These are phyloP conservation scores for Biscutella auriculata DNA, from an alignment of 441 rosid genomes.

Conservation along the genomic window DNA sequence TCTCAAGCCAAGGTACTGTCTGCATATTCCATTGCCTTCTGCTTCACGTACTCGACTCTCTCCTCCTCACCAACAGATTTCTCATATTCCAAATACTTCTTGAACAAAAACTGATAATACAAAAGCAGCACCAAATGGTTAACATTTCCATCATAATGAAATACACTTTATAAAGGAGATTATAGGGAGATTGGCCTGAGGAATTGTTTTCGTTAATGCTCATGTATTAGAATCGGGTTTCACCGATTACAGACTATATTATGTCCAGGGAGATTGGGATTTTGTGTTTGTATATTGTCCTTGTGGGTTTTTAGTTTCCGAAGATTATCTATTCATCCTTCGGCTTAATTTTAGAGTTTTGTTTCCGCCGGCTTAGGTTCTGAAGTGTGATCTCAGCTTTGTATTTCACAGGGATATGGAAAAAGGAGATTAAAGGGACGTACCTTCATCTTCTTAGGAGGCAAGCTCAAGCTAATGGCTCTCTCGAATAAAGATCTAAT, in stretches of 20 bases:
- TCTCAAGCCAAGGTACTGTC: conserved; percentile 32
- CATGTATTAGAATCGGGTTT: no score
- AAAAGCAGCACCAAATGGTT: conserved; percentile 2
- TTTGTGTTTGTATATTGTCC: no score
- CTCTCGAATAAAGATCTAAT: conserved; percentile 73
- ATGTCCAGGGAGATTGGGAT: no score
- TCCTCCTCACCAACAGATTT: conserved; percentile 52
- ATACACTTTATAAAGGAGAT: neutral
- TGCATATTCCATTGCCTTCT: conserved; percentile 75
- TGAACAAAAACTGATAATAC: conserved; percentile 68
- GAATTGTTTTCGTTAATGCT: no score
- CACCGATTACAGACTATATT: no score
- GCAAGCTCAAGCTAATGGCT: conserved; percentile 78
- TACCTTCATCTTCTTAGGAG: conserved; percentile 83
- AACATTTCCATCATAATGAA: neutral
- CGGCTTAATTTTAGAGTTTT: no score
- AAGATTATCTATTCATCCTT: no score
- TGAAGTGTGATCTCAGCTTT: no score
- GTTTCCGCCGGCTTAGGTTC: no score
- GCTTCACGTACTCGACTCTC: conserved; percentile 55
- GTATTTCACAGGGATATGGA: no score
- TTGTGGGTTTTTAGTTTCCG: no score
- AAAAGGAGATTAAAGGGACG: neutral
- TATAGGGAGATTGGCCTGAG: no score
- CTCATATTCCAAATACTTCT: conserved; percentile 75